Evolutionary conservation across 2,329 filamentous ascomycete genomes (phyloP).

Genomic region (Epichloe aotearoae): DNA sequence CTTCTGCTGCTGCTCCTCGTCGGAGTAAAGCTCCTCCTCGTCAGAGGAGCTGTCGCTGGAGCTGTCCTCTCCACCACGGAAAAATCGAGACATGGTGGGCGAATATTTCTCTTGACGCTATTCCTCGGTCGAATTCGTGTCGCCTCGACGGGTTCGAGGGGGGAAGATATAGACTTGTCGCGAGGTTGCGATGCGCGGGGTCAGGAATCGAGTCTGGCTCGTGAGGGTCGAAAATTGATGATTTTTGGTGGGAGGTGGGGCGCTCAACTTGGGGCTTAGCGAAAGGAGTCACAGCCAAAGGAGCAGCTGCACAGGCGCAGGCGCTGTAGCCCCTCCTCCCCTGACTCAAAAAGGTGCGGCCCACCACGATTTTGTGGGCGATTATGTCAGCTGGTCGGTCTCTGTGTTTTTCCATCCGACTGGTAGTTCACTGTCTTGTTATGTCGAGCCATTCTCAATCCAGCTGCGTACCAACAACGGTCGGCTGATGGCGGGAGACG

Average conservation of each 20-base stretch:
- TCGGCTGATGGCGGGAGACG: not conserved
- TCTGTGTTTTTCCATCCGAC: conserved; percentile 1
- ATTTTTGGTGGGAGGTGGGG: conserved; percentile 31
- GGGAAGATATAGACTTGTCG: conserved; percentile 9
- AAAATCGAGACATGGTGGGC: conserved; percentile 85
- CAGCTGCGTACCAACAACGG: no score
- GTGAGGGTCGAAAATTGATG: conserved; percentile 25
- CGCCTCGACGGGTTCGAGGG: conserved; percentile 9
- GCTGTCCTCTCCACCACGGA: conserved; percentile 82
- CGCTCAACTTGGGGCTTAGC: conserved; percentile 25
- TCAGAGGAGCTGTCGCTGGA: conserved; percentile 92
- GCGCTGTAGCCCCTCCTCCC: not conserved
- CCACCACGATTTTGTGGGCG: conserved; percentile 2
- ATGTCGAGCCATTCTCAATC: no score
- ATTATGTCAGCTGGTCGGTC: conserved; percentile 6
- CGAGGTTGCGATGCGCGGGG: conserved; percentile 21
- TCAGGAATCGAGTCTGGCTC: conserved; percentile 17
- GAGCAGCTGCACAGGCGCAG: not conserved
- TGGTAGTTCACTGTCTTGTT: no score
- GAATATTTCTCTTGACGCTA: conserved; percentile 10
- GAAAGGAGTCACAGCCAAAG: conserved; percentile 8
- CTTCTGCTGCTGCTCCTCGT: conserved; percentile 19
- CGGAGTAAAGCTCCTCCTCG: conserved; percentile 84
- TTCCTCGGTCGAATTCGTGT: conserved; percentile 3
- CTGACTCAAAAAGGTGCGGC: not conserved